Base-by-base conservation (phyloP, 2,329 filamentous ascomycete genomes). In the Aspergillus floridensis region DNA sequence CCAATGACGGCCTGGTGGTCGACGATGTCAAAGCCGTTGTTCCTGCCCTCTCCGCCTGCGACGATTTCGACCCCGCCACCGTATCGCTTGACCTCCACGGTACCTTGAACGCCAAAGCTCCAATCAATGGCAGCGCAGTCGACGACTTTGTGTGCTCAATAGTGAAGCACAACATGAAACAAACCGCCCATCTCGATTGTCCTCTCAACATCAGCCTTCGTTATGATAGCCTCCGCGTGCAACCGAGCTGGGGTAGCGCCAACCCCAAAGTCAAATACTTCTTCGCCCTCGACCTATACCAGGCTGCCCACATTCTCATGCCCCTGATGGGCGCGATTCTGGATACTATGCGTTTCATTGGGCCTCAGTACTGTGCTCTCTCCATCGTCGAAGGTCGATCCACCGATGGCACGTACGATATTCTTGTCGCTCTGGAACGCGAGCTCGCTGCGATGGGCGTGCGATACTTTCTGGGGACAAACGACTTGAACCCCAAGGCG, bases 331-430 rank as follows among this genome's bases (percentile, higher is more conserved):
- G 50, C 8, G 24, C 50, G 19, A 53, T 53, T n/a, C 8, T 53
- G 21, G 50, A 53, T 32, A 53, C 50, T 3, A 53, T 53, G 50
- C 50, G 50, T 7, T 53, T 53, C 32, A 14, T 53, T 16, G 50
- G 50, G 2, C 50, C 50, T 11, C 26, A 53, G 21, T 53, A 53
- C 21, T 53, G 50, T 24, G 50, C 50, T 38, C 50, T 53, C 7
- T 53, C 50, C 21, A 53, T 53, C 50, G 50, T 53, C 22, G 50
- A 53, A 16, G 50, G 50, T 22, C 50, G 50, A 5, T 53, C 50
- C 50, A 53, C 50, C 21, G 50, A 53, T 24, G 50, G 50, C 7
- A 53, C 50, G 12, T 53, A 53, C 32, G 50, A 53, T 14, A 44
- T 53, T n/a, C 50, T 53, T 12, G 10, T 10, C 21, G 32, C 32